Base-by-base conservation (phyloP, 1,284 basidiomycete species). In the Sporisorium reilianum region DNA sequence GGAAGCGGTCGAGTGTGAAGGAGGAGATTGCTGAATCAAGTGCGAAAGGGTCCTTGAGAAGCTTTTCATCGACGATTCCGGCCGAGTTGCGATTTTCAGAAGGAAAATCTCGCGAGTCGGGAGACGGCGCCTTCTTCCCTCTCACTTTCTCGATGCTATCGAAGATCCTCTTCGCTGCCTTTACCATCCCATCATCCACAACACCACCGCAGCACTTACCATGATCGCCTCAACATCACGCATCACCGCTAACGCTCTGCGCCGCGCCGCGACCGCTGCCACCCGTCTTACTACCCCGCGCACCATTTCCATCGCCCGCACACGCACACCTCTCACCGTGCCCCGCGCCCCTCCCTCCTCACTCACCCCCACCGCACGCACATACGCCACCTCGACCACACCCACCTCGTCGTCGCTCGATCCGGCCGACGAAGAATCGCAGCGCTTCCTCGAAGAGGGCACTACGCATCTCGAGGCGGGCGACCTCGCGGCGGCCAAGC, bases 381-480 rank as follows among this genome's bases (percentile, higher is more conserved):
- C 32, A 14, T 93, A 90, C 88, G 94, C 94, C 7, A 91, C 92
- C 23, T 92, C 93, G 25, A 90, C 91, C 6, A 92, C 92, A 0
- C 88, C 90, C 2, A 90, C 93, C 68, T 93, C 92, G 2, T 90
- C 91, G 25, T 87, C 92, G 20, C 88, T 89, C 41, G 94, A 97
- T 86, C 94, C 94, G 25, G 90, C 92, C 53, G 91, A 95, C 71
- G 87, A 88, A 20, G 93, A 94, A 85, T 93, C 94, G 0, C 87
- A 93, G 82, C 88, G 89, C 55, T 91, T 92, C 67, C 88, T 97
- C 18, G 94, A 97, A 84, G 89, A 91, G 79, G 95, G 95, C 45
- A 96, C 94, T 2, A 88, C 89, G 70, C 92, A 92, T 78, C 88
- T 97, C 38, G 95, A 97, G 85, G 91, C 93, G 75, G 95, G 95